phyloP scores from a whole-genome alignment of 495 filamentous ascomycete species.

The Xylaria flabelliformis region DNA sequence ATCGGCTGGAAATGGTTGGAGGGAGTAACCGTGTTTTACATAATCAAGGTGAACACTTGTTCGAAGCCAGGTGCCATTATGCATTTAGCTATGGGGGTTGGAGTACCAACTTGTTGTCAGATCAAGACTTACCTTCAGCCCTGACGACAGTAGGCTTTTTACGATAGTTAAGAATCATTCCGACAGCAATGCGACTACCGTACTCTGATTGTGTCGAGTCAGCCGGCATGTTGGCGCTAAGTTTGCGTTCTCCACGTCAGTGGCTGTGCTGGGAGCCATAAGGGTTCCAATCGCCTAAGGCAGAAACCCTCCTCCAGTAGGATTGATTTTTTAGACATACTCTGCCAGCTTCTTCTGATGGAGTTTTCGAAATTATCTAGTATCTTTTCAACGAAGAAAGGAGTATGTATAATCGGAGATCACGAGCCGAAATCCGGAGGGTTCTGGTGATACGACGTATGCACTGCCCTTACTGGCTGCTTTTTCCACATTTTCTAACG shows the following conservation, averaged over 20 bases:
- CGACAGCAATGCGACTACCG: not conserved
- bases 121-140: not conserved
- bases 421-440: not conserved
- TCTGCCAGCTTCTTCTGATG: not conserved
- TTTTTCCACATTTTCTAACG: not conserved
- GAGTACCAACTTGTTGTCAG: not conserved
- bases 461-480: not conserved
- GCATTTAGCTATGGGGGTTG: not conserved
- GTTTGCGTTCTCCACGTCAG: not conserved
- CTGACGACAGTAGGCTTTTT: not conserved
- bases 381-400: not conserved
- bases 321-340: not conserved
- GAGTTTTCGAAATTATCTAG: not conserved
- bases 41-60: not conserved
- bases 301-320: not conserved
- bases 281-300: not conserved
- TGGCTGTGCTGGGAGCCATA: not conserved
- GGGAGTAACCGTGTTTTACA: not conserved
- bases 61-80: not conserved
- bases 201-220: not conserved
- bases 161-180: not conserved
- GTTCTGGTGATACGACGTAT: not conserved
- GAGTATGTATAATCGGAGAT: not conserved
- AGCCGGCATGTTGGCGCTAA: not conserved
- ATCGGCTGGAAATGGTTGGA: not conserved